phyloP scores from a whole-genome alignment of 148 eudicot genomes.

The Nepenthes gracilis region DNA sequence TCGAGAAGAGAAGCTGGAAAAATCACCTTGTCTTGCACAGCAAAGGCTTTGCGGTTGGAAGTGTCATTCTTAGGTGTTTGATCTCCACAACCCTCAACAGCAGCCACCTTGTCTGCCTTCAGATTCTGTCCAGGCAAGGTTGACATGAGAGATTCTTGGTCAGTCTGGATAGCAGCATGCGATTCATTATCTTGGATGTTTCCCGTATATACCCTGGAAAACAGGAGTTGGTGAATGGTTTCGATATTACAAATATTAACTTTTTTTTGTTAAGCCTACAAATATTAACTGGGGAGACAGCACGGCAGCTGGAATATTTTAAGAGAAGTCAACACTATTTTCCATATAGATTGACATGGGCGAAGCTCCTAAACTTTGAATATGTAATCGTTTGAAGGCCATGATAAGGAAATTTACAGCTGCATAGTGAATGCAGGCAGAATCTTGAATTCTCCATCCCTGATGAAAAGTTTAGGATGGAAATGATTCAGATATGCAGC shows the following conservation, averaged over 20 bases:
- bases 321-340: no score
- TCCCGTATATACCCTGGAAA: constrained; percentile 33
- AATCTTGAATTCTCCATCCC: no score
- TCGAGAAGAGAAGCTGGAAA: background rate
- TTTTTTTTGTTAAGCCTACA: background rate
- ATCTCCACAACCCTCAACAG: constrained; percentile 22
- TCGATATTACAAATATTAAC: background rate
- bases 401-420: no score
- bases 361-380: no score
- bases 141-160: constrained; percentile 26
- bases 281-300: background rate
- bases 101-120: constrained; percentile 20
- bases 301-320: no score
- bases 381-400: no score
- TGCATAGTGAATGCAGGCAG: no score
- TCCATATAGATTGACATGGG: no score
- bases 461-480: no score
- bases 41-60: constrained; percentile 56
- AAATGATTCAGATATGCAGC: no score
- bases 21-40: constrained; percentile 77
- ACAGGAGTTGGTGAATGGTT: background rate
- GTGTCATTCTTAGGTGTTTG: constrained; percentile 50
- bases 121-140: constrained; percentile 21
- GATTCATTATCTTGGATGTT: constrained; percentile 21
- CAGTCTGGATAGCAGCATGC: constrained; percentile 16